Evolutionary conservation across 768 basidiomycete species (phyloP).

Genomic region (Terana coerulea): DNA sequence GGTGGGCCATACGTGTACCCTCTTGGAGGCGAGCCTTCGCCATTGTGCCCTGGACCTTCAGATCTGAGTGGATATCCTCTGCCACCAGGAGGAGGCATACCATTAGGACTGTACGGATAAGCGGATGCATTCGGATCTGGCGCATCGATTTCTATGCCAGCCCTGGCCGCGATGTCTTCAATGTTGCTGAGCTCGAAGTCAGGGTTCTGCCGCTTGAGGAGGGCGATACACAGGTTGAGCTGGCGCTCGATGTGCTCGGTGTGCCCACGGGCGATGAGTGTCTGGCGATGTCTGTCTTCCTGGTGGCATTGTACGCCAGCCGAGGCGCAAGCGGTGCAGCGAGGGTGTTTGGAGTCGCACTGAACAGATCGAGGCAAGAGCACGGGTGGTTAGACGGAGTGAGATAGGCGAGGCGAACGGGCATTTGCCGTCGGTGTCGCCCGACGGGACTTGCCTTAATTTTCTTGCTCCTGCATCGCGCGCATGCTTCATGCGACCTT

Average conservation of each 20-base stretch:
- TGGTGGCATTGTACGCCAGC: slow-evolving; percentile 80
- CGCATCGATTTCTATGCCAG: slow-evolving; percentile 54
- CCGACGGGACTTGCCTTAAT: slow-evolving; percentile 68
- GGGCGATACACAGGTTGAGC: slow-evolving; percentile 71
- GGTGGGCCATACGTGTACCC: slow-evolving; percentile 17
- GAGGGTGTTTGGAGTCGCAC: slow-evolving; percentile 90
- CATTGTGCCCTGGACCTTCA: slow-evolving; percentile 18
- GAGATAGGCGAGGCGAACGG: slow-evolving; percentile 41
- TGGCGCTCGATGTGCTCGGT: slow-evolving; percentile 80
- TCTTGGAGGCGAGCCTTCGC: slow-evolving; percentile 28
- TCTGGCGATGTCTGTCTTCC: slow-evolving; percentile 85
- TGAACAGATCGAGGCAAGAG: slow-evolving; percentile 30
- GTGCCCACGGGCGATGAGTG: slow-evolving; percentile 79
- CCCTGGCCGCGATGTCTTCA: slow-evolving; percentile 59
- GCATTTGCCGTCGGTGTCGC: slow-evolving; percentile 81
- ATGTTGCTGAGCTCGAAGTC: slow-evolving; percentile 64
- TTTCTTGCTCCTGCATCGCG: slow-evolving; percentile 93
- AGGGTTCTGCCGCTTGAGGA: slow-evolving; percentile 70
- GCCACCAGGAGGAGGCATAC: slow-evolving; percentile 15
- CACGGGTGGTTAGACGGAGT: slow-evolving; percentile 24
- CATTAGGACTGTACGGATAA: slow-evolving; percentile 26
- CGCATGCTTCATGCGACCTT: slow-evolving; percentile 89
- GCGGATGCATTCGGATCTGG: slow-evolving; percentile 15
- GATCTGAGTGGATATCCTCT: slow-evolving; percentile 22
- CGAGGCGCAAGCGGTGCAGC: slow-evolving; percentile 81